These are phyloP conservation scores for Phylloporus sp. DNA, from an alignment of 768 basidiomycete species.

Conservation along the genomic window DNA sequence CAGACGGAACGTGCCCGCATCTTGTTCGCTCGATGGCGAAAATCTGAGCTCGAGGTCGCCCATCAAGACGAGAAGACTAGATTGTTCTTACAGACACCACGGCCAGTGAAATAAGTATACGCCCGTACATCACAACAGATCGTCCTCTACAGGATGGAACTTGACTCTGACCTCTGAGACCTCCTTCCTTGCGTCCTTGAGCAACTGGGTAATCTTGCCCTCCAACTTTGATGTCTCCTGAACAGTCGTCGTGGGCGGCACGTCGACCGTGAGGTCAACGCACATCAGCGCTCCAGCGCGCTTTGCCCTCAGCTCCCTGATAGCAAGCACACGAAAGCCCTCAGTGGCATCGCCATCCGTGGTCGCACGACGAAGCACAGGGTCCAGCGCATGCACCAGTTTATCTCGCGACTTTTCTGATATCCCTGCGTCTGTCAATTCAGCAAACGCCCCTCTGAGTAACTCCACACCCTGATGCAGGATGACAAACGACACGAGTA, in stretches of 20 bases:
- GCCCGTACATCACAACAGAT: constrained; percentile 6
- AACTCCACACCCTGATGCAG: constrained; percentile 71
- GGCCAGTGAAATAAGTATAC: not conserved
- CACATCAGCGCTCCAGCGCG: constrained; percentile 78
- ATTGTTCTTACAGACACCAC: not conserved
- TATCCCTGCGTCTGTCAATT: constrained; percentile 82
- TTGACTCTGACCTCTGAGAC: constrained; percentile 68
- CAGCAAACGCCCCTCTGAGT: constrained; percentile 65
- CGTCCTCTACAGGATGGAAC: constrained; percentile 45
- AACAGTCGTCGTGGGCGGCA: constrained; percentile 58
- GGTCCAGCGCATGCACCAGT: constrained; percentile 55
- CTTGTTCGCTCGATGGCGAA: constrained; percentile 43
- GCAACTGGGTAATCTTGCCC: constrained; percentile 48
- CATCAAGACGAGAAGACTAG: constrained; percentile 13
- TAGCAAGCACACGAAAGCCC: constrained; percentile 35
- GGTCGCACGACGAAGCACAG: constrained; percentile 40
- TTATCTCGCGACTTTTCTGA: constrained; percentile 49
- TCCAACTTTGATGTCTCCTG: constrained; percentile 59
- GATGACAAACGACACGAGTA: constrained; percentile 89
- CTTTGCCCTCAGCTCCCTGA: constrained; percentile 63
- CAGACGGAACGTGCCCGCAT: constrained; percentile 59
- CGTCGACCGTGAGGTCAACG: constrained; percentile 76
- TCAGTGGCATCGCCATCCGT: constrained; percentile 15
- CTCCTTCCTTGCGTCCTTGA: constrained; percentile 59
- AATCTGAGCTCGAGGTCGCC: constrained; percentile 43